Base-by-base conservation (phyloP, 768 basidiomycete genomes). In the Suillus fuscotomentosus region DNA sequence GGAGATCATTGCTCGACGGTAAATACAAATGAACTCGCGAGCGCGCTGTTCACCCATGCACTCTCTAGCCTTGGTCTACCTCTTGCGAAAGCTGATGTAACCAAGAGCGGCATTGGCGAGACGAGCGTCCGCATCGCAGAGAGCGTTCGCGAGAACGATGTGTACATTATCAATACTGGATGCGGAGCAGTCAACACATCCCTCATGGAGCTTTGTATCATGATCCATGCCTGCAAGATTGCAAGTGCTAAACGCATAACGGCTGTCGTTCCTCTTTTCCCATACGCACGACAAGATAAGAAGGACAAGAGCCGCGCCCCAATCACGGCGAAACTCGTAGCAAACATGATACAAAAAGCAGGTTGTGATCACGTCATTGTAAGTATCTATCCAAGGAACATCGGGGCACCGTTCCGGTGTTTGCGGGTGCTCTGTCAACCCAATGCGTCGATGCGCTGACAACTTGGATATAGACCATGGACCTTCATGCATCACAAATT, bases 161-260 rank as follows among this genome's bases (percentile, higher is more conserved):
- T 99, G 59, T 99, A 99, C 80, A 98, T 99, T 77, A 90, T 99
- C 81, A 97, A 95, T 79, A 94, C 94, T 45, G 91, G 94, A 15
- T 89, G 90, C 70, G 88, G 90, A 27, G 81, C 88, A 63, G 87
- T 98, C 70, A 98, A 98, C 74, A 95, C 94, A 34, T 84, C 96
- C 47, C 86, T 99, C 67, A 99, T 99, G 95, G 97, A 99, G 77
- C 86, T 95, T 54, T 94, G 96, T 75, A 99, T 99, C 72, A 97
- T 99, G 94, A 95, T 98, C 72, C 96, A 98, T 75, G 96, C 97
- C 11, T 97, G 97, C 88, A 97, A 96, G 81, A 99, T 98, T 71
- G 97, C 97, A n/a, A 97, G 94, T 68, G 96, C 97, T 55, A 93
- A 92, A 78, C 84, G 97, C 66, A 99, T 99, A 73, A 99, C 97